Evolutionary conservation across 768 basidiomycete species (phyloP).

Genomic region (Artomyces pyxidatus): DNA sequence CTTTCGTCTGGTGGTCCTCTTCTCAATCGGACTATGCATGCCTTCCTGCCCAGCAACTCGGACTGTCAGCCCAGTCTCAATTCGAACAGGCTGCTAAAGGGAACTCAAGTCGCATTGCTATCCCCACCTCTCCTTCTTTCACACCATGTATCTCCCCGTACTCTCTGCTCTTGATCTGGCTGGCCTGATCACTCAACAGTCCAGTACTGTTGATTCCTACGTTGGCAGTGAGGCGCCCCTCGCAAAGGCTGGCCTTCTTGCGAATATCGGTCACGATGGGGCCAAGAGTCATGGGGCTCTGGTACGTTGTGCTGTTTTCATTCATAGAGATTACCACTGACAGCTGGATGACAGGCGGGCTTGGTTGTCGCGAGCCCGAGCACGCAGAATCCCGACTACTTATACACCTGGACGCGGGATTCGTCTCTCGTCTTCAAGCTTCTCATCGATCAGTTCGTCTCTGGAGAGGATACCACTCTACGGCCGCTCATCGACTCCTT

Average conservation of each 20-base stretch:
- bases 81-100: neutral
- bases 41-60: no score
- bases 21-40: no score
- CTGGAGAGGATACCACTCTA: constrained; percentile 43
- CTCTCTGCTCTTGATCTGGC: constrained; percentile 23
- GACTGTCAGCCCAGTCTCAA: neutral
- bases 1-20: no score
- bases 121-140: neutral
- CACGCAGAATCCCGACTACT: constrained; percentile 41
- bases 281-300: constrained; percentile 45
- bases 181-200: constrained; percentile 14
- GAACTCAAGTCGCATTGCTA: neutral
- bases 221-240: constrained; percentile 43
- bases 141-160: neutral
- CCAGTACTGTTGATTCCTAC: constrained; percentile 38
- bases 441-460: constrained; percentile 42
- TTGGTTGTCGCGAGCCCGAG: constrained; percentile 34
- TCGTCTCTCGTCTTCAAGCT: constrained; percentile 63
- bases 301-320: constrained; percentile 14
- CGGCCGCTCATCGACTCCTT: constrained; percentile 49
- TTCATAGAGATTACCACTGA: neutral
- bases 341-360: constrained; percentile 19
- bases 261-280: constrained; percentile 60
- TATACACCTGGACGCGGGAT: constrained; percentile 72
- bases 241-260: constrained; percentile 55